phyloP scores from a whole-genome alignment of 2,329 filamentous ascomycete genomes.

The Teratosphaeria gauchensis region DNA sequence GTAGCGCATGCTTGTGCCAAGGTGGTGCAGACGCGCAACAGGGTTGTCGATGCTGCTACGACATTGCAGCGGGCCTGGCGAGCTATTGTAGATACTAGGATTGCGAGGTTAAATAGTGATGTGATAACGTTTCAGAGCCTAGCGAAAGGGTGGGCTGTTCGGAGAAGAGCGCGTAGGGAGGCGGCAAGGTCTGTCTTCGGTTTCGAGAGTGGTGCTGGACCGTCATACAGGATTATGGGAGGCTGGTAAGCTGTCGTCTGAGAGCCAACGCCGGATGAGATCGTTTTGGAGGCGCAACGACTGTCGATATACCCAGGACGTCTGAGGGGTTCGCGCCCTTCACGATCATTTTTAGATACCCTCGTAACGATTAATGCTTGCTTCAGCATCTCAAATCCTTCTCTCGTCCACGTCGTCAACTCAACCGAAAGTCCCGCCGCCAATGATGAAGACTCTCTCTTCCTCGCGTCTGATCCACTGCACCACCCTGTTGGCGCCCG shows the following conservation, averaged over 20 bases:
- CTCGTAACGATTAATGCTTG: background rate
- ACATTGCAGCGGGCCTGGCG: slow-evolving; percentile 38
- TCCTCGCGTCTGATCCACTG: slow-evolving; percentile 90
- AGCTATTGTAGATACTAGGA: slow-evolving; percentile 26
- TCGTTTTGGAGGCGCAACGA: background rate
- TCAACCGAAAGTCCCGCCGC: slow-evolving; percentile 65
- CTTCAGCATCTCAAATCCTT: background rate
- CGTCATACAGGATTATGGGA: slow-evolving; percentile 17
- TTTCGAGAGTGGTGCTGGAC: slow-evolving; percentile 20
- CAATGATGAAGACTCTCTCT: slow-evolving; percentile 91
- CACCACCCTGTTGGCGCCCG: slow-evolving; percentile 79
- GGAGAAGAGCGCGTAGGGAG: slow-evolving; percentile 13
- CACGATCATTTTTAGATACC: background rate
- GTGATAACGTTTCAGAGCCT: slow-evolving; percentile 34
- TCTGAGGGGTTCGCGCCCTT: background rate
- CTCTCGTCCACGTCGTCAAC: background rate
- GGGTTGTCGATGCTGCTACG: slow-evolving; percentile 32
- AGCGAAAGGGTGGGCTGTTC: slow-evolving; percentile 32
- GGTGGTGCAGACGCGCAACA: slow-evolving; percentile 36
- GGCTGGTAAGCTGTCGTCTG: slow-evolving; percentile 1
- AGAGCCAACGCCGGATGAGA: too few relatives aligned
- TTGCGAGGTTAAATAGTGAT: slow-evolving; percentile 27
- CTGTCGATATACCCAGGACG: background rate
- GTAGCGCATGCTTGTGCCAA: slow-evolving; percentile 38
- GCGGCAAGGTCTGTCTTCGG: slow-evolving; percentile 11